Base-by-base conservation (phyloP, 169 alveolate species). In the Fabrea salina region DNA sequence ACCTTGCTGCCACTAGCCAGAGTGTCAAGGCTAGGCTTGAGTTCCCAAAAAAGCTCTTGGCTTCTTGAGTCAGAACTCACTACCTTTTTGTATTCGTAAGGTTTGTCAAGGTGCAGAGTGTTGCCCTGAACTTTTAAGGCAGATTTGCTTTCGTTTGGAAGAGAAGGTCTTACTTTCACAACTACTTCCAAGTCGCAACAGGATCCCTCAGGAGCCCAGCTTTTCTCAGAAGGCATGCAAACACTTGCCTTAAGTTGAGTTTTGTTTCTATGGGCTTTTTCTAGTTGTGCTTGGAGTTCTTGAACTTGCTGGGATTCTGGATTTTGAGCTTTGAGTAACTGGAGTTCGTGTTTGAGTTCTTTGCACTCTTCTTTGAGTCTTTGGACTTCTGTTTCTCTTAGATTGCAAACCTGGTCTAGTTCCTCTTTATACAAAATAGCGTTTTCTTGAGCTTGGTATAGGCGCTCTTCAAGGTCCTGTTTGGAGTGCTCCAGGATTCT, bases 341-440 rank as follows among this genome's bases (percentile, higher is more conserved):
- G 19, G 78, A 68, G 41, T 37, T 68, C 78, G 11, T 68, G 50
- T 32, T 30, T 41, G 39, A 68, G 4, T 37, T 68, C 78, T n/a
- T 22, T 68, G 33, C 27, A 41, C 39, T 68, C 27, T 8, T 68
- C 78, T 43, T 22, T 68, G 16, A 68, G 39, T 68, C 78, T 37
- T 32, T 68, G 61, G 13, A 68, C 30, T 68, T 68, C 78, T 25
- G 19, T 27, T 68, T 68, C 59, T 68, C 30, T 68, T 16, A n/a
- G 30, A 13, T 19, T n/a, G 27, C 19, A 8, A 22, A 68, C n/a
- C 13, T 37, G 64, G n/a, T 68, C 78, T 0, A 68, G 61, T 4
- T 68, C 78, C 30, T 43, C 78, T 44, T 68, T 68, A 33, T 68
- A 68, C 16, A 68, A 19, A 68, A 68, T 43, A 16, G 78, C 78